Percentiles rank a stretch among this genome's conserved stretches.
Conservation (phyloP, 495 filamentous ascomycete species). For the Neurospora sublineolata region DNA sequence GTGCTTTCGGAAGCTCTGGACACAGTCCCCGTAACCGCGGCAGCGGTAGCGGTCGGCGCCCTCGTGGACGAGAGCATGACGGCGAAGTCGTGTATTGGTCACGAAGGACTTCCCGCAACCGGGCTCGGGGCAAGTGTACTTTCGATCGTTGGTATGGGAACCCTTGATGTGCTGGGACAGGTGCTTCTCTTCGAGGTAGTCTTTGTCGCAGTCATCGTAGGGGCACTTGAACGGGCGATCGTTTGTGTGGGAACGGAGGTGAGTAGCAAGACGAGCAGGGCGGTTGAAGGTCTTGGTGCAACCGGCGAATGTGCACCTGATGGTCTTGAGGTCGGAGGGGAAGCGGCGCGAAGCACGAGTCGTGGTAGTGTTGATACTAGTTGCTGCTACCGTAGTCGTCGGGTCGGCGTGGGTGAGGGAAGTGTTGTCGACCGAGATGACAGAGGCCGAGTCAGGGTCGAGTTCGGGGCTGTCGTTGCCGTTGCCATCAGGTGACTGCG, state of each 20-base stretch:
- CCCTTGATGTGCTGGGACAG: conserved; percentile 72
- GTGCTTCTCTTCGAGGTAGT: conserved; percentile 71
- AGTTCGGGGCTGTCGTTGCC: background rate
- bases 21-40: conserved; percentile 60
- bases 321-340: conserved; percentile 63
- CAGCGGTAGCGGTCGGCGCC: conserved; percentile 60
- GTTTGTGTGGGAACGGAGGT: conserved; percentile 68
- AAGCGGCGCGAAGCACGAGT: conserved; percentile 46
- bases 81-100: conserved; percentile 57
- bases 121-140: conserved; percentile 56
- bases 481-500: background rate
- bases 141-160: conserved; percentile 60
- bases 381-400: conserved; percentile 10
- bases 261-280: conserved; percentile 64
- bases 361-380: conserved; percentile 31
- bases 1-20: conserved; percentile 75
- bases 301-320: conserved; percentile 53
- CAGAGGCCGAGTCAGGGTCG: conserved; percentile 7
- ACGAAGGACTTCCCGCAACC: conserved; percentile 73
- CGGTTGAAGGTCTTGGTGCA: conserved; percentile 82
- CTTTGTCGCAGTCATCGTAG: conserved; percentile 60
- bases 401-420: conserved; percentile 2
- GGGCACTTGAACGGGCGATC: conserved; percentile 64
- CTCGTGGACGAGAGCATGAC: conserved; percentile 58
- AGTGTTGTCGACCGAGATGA: conserved; percentile 6